Base-by-base conservation (phyloP, 805 yeast genomes). In the Candida maesae region DNA sequence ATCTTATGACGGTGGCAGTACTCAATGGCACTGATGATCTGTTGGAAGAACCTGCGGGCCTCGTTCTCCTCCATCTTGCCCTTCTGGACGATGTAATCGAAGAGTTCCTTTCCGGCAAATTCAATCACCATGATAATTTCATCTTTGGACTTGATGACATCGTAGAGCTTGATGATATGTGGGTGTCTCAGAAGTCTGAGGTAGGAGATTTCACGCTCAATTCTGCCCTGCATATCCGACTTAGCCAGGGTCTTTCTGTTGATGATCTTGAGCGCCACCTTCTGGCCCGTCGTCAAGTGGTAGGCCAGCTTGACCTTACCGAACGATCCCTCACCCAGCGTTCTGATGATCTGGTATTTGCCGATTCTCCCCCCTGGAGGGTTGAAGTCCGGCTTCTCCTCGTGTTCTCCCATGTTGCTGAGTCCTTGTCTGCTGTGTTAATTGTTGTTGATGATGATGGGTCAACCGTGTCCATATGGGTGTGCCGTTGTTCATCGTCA, bases 41-140 rank as follows among this genome's bases (percentile, higher is more conserved):
- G 98, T 63, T 91, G 98, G 66, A 91, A 91, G 57, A 91, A 91
- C 46, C 96, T 70, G 42, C 97, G 72, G 1, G 95, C 97, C 61
- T 90, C 96, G 47, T 78, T 77, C 64, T 91, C 98, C 29, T 81
- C 79, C 95, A 90, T 84, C 56, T 85, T 81, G 27, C 96, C 97
- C 57, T 88, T 76, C 59, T 90, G 96, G 13, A 90, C 95, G 62
- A 90, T 91, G 60, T 91, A 90, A 57, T 91, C 98, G 58, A 91
- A 91, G 55, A 91, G 74, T 65, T 90, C 98, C 52, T 87, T 87
- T n/a, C 95, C 95, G 1, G 97, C 98, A 59, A 77, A 91, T 65
- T 91, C 98, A 57, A 91, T 88, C 20, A 91, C 98, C 96, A 91
- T 91, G 55, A 91, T 85, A 53, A 91, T 91, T 58, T 91, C 98